Evolutionary conservation across 129 eudicot genomes (phyloP).

Genomic region (Silybum marianum): DNA sequence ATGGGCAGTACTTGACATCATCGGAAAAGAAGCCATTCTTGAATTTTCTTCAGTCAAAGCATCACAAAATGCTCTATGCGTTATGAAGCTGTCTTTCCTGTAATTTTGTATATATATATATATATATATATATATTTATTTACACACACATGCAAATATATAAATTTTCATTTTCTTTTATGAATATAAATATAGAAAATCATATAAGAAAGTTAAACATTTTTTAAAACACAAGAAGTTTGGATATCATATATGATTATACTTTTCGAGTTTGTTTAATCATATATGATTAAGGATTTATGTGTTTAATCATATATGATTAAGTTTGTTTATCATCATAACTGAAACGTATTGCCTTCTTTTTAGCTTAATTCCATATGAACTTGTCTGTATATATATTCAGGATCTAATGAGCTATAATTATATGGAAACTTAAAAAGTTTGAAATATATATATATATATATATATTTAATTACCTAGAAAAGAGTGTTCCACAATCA

Average conservation of each 20-base stretch:
- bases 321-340: background rate
- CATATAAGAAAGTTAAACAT: too few relatives aligned
- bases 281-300: background rate
- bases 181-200: too few relatives aligned
- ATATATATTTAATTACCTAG: too few relatives aligned
- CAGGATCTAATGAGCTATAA: background rate
- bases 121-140: background rate
- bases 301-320: background rate
- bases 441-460: background rate
- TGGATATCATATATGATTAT: background rate
- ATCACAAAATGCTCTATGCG: constrained; percentile 89
- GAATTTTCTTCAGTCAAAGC: constrained; percentile 73
- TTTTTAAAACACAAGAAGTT: too few relatives aligned
- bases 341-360: too few relatives aligned
- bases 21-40: constrained; percentile 50
- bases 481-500: constrained; percentile 90
- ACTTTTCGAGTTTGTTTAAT: too few relatives aligned
- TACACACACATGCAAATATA: constrained; percentile 19
- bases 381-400: too few relatives aligned
- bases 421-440: constrained; percentile 3
- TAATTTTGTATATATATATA: background rate
- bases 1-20: constrained; percentile 37
- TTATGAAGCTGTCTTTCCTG: constrained; percentile 91
- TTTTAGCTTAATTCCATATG: background rate
- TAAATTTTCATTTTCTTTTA: background rate